phyloP scores from a whole-genome alignment of 371 early-diverging fungal species.

The Mortierella sp. region DNA sequence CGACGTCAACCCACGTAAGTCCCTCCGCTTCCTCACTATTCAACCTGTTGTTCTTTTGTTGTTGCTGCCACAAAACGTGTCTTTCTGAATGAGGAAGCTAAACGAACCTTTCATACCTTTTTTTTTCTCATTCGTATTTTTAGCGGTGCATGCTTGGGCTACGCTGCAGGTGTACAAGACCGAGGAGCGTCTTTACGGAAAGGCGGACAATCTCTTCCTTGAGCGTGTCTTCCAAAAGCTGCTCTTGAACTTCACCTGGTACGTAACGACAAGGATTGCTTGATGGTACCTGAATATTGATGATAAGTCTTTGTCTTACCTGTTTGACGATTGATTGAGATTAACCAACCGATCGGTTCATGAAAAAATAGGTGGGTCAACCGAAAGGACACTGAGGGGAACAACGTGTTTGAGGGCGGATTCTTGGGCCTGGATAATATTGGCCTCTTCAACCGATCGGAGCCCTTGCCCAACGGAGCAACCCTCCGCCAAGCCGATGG shows the following conservation, averaged over 20 bases:
- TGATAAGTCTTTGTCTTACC: no score
- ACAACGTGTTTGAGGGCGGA: constrained; percentile 64
- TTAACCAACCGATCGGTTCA: no score
- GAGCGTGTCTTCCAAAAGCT: constrained; percentile 66
- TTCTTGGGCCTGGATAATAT: constrained; percentile 65
- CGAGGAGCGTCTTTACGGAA: constrained; percentile 53
- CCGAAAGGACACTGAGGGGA: constrained; percentile 60
- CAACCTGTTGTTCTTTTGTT: background rate
- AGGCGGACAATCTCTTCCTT: constrained; percentile 56
- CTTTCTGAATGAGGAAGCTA: background rate
- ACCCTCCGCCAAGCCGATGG: constrained; percentile 62
- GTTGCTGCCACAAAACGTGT: background rate
- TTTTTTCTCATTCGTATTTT: background rate
- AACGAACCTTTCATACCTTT: background rate
- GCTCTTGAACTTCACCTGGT: constrained; percentile 65
- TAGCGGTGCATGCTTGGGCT: constrained; percentile 66
- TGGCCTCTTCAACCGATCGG: constrained; percentile 63
- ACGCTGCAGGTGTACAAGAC: constrained; percentile 59
- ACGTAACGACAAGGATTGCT: background rate
- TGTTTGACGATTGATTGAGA: no score
- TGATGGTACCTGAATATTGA: no score
- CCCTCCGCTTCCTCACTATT: background rate
- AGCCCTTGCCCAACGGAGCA: constrained; percentile 60
- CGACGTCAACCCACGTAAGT: constrained; percentile 61
- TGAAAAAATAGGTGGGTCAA: constrained; percentile 63